Conservation (phyloP, 495 filamentous ascomycete species). For the Amphirosellinia nigrospora region DNA sequence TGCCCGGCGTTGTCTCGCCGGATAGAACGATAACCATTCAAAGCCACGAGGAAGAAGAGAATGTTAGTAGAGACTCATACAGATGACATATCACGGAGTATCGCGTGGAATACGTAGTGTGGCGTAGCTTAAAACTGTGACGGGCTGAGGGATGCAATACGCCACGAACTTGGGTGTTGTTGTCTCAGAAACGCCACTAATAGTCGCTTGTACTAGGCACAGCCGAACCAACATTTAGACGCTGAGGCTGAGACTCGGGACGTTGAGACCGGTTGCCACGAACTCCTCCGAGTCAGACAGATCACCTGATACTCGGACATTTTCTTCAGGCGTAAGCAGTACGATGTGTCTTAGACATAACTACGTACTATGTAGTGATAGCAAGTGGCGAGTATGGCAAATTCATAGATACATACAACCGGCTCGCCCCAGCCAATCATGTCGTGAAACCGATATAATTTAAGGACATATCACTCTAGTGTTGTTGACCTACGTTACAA, state of each 20-base stretch:
- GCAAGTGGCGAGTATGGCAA: background rate
- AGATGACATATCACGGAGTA: background rate
- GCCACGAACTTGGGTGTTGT: background rate
- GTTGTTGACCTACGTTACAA: background rate
- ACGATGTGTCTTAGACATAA: too few relatives aligned
- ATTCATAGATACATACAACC: background rate
- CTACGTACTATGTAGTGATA: background rate
- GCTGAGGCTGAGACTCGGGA: constrained; percentile 23
- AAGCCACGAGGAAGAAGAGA: background rate
- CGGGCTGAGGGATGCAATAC: background rate
- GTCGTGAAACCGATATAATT: background rate
- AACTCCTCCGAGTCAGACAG: constrained; percentile 6
- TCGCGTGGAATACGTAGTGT: background rate
- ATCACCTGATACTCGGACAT: background rate
- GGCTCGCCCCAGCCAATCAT: constrained; percentile 1
- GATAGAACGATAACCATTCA: background rate
- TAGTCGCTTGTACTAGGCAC: too few relatives aligned
- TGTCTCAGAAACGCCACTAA: background rate
- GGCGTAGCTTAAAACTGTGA: background rate
- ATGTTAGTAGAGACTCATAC: background rate
- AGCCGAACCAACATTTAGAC: background rate
- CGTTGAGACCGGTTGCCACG: constrained; percentile 2
- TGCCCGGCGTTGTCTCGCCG: too few relatives aligned
- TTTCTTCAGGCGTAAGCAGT: background rate
- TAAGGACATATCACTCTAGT: background rate